These are phyloP conservation scores for Fusarium marasasianum DNA, from an alignment of 2,329 filamentous ascomycete species.

Conservation along the genomic window DNA sequence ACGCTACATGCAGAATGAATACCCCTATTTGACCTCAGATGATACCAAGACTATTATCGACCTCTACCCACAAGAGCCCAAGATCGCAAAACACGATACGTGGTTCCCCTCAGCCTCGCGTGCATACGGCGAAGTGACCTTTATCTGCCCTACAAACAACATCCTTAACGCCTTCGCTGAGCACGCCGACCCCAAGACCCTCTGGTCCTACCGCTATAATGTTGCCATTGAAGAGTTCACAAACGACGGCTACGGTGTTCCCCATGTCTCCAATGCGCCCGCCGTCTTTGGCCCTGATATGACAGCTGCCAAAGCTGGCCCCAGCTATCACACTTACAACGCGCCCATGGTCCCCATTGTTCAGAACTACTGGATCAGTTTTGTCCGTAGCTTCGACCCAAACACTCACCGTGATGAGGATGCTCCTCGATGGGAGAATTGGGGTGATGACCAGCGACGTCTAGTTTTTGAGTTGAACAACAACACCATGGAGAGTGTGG, in stretches of 20 bases:
- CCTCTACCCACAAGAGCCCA: conserved; percentile 51
- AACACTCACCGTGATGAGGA: conserved; percentile 48
- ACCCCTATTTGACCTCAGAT: conserved; percentile 52
- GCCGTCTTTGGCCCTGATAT: conserved; percentile 60
- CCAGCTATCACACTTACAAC: conserved; percentile 57
- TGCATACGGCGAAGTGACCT: conserved; percentile 58
- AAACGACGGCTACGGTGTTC: conserved; percentile 55
- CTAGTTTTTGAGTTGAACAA: conserved; percentile 53
- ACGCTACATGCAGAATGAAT: conserved; percentile 58
- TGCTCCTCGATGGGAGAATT: conserved; percentile 55
- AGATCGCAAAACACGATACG: conserved; percentile 50
- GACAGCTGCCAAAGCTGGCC: conserved; percentile 9
- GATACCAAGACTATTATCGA: conserved; percentile 49
- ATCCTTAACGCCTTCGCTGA: conserved; percentile 49
- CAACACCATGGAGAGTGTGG: conserved; percentile 52
- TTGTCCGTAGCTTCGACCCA: conserved; percentile 57
- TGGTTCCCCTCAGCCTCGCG: conserved; percentile 56
- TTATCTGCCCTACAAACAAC: conserved; percentile 55
- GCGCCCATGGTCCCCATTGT: conserved; percentile 55
- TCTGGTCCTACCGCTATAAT: conserved; percentile 62
- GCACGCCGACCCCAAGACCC: conserved; percentile 23
- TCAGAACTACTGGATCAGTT: conserved; percentile 62
- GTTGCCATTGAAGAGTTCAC: conserved; percentile 52
- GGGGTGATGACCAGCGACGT: conserved; percentile 46
- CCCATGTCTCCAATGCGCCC: conserved; percentile 58